Base-by-base conservation (phyloP, 192 early-diverging fungal genomes). In the Rhizophagus sp. region DNA sequence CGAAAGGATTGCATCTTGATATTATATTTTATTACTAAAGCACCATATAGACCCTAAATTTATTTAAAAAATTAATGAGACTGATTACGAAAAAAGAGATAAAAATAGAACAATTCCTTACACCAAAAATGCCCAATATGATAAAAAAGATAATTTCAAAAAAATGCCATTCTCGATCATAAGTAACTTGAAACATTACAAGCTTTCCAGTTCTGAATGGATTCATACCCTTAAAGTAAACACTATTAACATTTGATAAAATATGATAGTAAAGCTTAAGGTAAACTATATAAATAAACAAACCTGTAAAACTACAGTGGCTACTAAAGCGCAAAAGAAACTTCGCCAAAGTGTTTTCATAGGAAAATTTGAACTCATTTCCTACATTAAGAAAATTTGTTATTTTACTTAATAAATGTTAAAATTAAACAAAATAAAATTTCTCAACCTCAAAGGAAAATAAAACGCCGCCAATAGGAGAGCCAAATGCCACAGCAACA, bases 321-420 rank as follows among this genome's bases (percentile, higher is more conserved):
- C 97, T 11, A 98, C 92, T 88, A 99, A 92, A 3, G 97, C 97
- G 83, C 96, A 97, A 85, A 99, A 96, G 85, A 99, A 99, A 71
- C 93, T 94, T 27, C 95, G 88, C 95, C 96, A 98, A 92, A 99
- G 95, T 1, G 97, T 97, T 80, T 95, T 94, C 41, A 93, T 94
- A 3, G 97, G 96, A 77, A 99, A 98, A 79, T 94, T 95, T 57
- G 95, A 93, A 79, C 96, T 96, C 81, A 99, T 92, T 88, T 99
- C 98, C 86, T 98, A 93, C 2, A 93, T 80, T 88, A 89, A 73
- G 92, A 30, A n/a, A 49, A 69, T 62, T 30, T 3, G 52, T 34
- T 82, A 67, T 41, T 25, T 30, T 3, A 62, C 52, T 41, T 25
- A 39, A 30, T 52, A 30, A 65, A 17, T 25, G 19, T 44, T n/a